Evolutionary conservation across 1,284 basidiomycete genomes (phyloP), one percentile per base, ranked within the genome.

Genomic region (Vanrija pseudolonga): DNA sequence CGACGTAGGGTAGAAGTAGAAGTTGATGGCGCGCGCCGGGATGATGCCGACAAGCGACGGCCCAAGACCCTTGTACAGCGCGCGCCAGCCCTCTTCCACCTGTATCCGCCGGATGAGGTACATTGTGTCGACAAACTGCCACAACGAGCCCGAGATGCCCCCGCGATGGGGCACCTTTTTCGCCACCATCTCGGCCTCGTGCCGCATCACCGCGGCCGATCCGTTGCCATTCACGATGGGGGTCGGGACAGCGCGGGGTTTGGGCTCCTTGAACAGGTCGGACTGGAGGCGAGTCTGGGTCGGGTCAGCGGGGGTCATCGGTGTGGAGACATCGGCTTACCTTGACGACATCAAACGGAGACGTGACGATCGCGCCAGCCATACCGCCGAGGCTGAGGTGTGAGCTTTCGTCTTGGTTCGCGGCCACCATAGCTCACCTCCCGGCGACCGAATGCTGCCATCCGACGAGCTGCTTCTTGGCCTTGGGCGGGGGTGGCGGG

Each of bases 311-410:
- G 2, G 3, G n/a, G n/a, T n/a, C n/a, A 6, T 7, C 39, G 39
- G 12, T 36, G 24, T 9, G 22, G 18, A 12, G 11, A 20, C 24
- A 18, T n/a, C n/a, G n/a, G 36, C 65, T 60, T 56, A 73, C 71
- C 78, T 98, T 98, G 64, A 98, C 94, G 24, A 99, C 91, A 74
- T 99, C 95, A 65, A 98, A 93, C 0, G 95, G 95, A 37, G 91
- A 92, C 0, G 95, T 99, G 9, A 98, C 87, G 62, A 96, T 89
- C 11, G 93, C 93, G 43, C 95, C 96, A 69, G 91, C 91, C 94
- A 98, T 97, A 22, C 95, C 95, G 18, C 95, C 96, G 11, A 95
- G 79, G 26, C 94, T 95, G 62, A 18, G 42, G 32, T 14, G 38
- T 54, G 60, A 54, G 52, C 18, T 17, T 22, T 19, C 24, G 8